Percentiles rank a stretch among this genome's conserved stretches.
phyloP scores from a whole-genome alignment of 495 filamentous ascomycete genomes.

The Penicillium macrosclerotiorum region DNA sequence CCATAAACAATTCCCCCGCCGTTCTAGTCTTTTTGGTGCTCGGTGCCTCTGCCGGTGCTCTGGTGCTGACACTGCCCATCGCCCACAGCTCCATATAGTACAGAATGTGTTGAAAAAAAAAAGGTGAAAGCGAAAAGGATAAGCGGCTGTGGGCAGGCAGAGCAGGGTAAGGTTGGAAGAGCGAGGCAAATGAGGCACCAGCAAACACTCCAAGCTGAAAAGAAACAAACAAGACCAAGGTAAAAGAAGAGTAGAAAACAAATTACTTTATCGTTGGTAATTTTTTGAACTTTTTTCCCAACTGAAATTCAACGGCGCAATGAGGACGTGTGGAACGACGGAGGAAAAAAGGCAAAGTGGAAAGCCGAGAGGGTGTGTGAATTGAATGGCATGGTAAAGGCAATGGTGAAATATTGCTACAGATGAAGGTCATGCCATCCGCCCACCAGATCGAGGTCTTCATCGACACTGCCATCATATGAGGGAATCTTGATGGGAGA shows the following conservation, averaged over 20 bases:
- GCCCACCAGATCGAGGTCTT: conserved; percentile 86
- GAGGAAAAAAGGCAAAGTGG: conserved; percentile 5
- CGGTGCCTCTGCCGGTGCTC: conserved; percentile 12
- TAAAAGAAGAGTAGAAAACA: conserved; percentile 9
- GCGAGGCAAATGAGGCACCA: conserved; percentile 11
- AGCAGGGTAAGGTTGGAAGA: conserved; percentile 11
- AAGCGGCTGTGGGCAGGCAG: conserved; percentile 5
- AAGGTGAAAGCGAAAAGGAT: conserved; percentile 17
- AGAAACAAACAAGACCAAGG: conserved; percentile 15
- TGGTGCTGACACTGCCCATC: no score
- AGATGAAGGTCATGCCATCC: conserved; percentile 70
- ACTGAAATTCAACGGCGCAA: conserved; percentile 23
- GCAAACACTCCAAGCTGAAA: conserved; percentile 18
- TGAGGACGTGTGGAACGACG: conserved; percentile 14
- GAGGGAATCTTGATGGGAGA: conserved; percentile 22
- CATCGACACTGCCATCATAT: conserved; percentile 59
- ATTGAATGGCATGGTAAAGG: conserved; percentile 1
- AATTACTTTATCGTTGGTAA: conserved; percentile 28
- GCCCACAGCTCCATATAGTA: conserved; percentile 26
- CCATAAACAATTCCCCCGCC: conserved; percentile 15
- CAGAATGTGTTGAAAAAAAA: conserved; percentile 18
- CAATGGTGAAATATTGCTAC: conserved; percentile 26
- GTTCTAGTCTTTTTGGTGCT: conserved; percentile 33
- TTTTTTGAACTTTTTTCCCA: conserved; percentile 32
- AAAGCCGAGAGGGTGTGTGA: background rate